A percentile compares a stretch with the other conserved stretches of the same genome.
These are phyloP conservation scores for Fusarium robinianum DNA, from an alignment of 2,329 filamentous ascomycete genomes.

Conservation along the genomic window DNA sequence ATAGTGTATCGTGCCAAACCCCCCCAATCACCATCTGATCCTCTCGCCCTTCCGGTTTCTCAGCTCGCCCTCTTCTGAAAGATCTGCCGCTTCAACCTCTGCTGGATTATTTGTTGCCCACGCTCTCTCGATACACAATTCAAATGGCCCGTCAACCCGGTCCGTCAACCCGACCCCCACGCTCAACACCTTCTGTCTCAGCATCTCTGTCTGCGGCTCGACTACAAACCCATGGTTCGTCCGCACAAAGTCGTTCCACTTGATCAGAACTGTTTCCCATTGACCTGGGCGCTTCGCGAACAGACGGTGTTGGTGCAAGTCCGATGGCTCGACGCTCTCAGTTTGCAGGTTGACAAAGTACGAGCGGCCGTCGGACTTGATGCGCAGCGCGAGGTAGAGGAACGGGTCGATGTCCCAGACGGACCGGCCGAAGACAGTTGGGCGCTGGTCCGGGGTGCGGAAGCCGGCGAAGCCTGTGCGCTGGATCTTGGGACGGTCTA, in stretches of 20 bases:
- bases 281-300: slow-evolving; percentile 77
- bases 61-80: slow-evolving; percentile 36
- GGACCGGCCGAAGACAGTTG: slow-evolving; percentile 83
- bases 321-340: slow-evolving; percentile 90
- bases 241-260: slow-evolving; percentile 89
- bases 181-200: slow-evolving; percentile 82
- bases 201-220: slow-evolving; percentile 88
- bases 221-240: slow-evolving; percentile 92
- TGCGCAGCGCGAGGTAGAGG: slow-evolving; percentile 80
- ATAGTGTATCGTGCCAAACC: too few species aligned
- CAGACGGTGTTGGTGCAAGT: slow-evolving; percentile 91
- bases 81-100: slow-evolving; percentile 22
- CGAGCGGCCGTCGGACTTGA: slow-evolving; percentile 87
- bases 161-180: slow-evolving; percentile 90
- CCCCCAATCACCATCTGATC: slow-evolving; percentile 48
- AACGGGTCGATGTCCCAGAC: slow-evolving; percentile 92
- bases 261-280: slow-evolving; percentile 95
- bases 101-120: slow-evolving; percentile 78
- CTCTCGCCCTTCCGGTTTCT: slow-evolving; percentile 46
- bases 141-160: slow-evolving; percentile 83
- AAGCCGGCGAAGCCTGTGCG: slow-evolving; percentile 89
- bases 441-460: slow-evolving; percentile 75
- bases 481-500: slow-evolving; percentile 72
- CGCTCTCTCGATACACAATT: slow-evolving; percentile 80
- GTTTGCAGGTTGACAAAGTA: slow-evolving; percentile 97